Base-by-base conservation (phyloP, 1,284 basidiomycete genomes). In the Cryptococcus hybrid region DNA sequence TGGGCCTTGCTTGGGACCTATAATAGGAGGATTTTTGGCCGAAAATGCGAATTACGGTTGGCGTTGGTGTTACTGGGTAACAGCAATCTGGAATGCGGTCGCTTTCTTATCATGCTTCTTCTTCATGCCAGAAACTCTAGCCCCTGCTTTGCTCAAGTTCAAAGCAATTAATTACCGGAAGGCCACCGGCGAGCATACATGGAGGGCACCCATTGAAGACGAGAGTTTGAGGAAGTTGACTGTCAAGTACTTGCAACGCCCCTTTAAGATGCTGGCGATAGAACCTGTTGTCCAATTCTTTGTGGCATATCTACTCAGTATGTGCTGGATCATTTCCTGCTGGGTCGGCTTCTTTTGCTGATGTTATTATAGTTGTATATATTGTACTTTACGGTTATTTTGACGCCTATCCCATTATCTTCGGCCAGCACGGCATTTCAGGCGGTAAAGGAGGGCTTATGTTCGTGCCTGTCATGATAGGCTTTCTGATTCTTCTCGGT, bases 381-480 rank as follows among this genome's bases (percentile, higher is more conserved):
- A 63, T 59, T 11, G 56, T 58, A 34, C 56, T 68, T 12, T 68
- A 66, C 62, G 88, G 88, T 64, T 89, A 90, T 60, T 82, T 90
- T 45, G 81, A 88, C 45, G 86, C 88, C 7, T 89, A 87, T 82
- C 70, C 67, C 48, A 64, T 71, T 54, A 51, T 78, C 18, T 77
- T 86, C 51, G 44, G 64, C 6, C 64, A 70, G 13, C 72, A 73
- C 49, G 60, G 63, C 47, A 52, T 75, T 15, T 54, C 57, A 9
- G 39, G 67, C 9, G 80, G 78, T 37, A 76, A 81, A 3, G 81
- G 89, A 57, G 86, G 88, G 38, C 80, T 91, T 64, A 73, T 86
- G 3, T 69, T 82, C 51, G 81, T 90, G 51, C 83, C 90, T 7
- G 81, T 82, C 36, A 61, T 85, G 37, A 87, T 66, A 9, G 67